Conservation (phyloP, 176 grass and related monocot genomes). For the Avena sativa region DNA sequence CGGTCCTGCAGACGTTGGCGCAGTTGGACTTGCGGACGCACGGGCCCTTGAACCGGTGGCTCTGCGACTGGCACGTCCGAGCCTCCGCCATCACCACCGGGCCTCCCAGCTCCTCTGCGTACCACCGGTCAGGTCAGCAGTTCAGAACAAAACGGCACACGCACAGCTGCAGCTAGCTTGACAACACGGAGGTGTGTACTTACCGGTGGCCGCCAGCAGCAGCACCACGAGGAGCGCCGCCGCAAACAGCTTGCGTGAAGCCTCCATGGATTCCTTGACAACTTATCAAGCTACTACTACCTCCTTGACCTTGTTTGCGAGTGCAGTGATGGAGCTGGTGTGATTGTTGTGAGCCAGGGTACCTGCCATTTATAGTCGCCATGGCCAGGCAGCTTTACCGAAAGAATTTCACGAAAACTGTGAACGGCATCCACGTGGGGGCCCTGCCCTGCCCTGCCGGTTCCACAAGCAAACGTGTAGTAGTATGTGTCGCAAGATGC, state of each 20-base stretch:
- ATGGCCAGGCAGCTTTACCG: background rate
- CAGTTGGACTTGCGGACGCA: constrained; percentile 64
- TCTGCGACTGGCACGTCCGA: constrained; percentile 66
- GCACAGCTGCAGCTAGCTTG: no score
- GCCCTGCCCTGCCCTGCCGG: background rate
- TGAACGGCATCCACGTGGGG: background rate
- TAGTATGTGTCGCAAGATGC: background rate
- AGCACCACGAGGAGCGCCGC: constrained; percentile 38
- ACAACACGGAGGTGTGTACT: background rate
- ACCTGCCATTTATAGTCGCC: background rate
- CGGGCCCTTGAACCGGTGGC: constrained; percentile 68
- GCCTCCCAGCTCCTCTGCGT: constrained; percentile 44
- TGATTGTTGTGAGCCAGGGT: background rate
- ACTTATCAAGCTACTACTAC: no score
- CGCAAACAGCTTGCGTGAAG: constrained; percentile 39
- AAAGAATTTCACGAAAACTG: background rate
- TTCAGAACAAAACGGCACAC: no score
- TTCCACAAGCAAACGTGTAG: background rate
- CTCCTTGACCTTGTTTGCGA: background rate
- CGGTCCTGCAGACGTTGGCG: constrained; percentile 71
- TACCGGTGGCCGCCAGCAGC: constrained; percentile 48
- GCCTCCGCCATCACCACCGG: constrained; percentile 62
- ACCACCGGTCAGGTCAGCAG: no score
- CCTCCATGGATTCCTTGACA: constrained; percentile 23
- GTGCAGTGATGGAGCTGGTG: background rate